phyloP scores from a whole-genome alignment of 1,284 basidiomycete genomes.

The Ceratorhiza oryzae-sativae region DNA sequence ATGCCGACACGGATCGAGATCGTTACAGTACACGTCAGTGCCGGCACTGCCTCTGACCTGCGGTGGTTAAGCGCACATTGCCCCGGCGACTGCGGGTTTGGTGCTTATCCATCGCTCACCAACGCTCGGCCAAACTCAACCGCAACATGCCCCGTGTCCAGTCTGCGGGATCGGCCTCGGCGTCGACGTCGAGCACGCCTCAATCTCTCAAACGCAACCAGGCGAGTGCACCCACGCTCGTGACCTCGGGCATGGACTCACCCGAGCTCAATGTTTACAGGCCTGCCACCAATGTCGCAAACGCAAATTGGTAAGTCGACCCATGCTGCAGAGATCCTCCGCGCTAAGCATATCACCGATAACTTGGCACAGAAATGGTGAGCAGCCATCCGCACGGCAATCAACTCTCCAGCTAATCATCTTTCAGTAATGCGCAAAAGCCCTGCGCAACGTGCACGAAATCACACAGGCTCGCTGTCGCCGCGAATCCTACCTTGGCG shows the following conservation, averaged over 20 bases:
- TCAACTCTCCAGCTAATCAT: not conserved
- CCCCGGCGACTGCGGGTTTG: not conserved
- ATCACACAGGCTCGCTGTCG: constrained; percentile 26
- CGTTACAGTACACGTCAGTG: constrained; percentile 20
- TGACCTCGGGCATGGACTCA: constrained; percentile 37
- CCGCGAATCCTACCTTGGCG: constrained; percentile 21
- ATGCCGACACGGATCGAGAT: not conserved
- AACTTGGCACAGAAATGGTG: constrained; percentile 24
- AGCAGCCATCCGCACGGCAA: not conserved
- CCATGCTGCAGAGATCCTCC: not conserved
- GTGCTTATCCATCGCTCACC: not conserved
- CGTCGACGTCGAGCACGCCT: not conserved
- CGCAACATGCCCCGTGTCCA: constrained; percentile 23
- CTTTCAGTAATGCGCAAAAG: constrained; percentile 34
- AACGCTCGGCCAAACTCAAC: not conserved
- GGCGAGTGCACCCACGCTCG: constrained; percentile 9
- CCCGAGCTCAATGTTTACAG: constrained; percentile 20
- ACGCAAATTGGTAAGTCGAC: constrained; percentile 23
- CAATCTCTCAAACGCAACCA: constrained; percentile 24
- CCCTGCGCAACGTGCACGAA: constrained; percentile 31
- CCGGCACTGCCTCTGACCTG: constrained; percentile 9
- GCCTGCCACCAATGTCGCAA: constrained; percentile 38
- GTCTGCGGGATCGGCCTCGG: constrained; percentile 22
- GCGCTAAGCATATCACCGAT: not conserved
- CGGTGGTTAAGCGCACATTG: constrained; percentile 5